Conservation (phyloP, 192 early-diverging fungal genomes). For the Radiomyces spectabilis region DNA sequence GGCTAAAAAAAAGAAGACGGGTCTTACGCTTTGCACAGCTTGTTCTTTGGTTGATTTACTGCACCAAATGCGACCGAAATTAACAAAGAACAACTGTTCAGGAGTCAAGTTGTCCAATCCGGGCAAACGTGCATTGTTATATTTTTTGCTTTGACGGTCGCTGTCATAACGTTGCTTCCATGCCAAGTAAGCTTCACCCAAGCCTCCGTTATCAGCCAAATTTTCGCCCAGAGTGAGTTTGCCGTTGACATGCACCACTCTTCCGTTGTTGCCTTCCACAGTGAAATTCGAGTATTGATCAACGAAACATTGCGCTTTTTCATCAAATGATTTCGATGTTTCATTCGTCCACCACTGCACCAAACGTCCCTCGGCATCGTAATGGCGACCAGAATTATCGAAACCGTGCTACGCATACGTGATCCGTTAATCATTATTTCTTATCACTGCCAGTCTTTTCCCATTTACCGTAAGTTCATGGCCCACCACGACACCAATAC, state of each 20-base stretch:
- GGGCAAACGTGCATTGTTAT: slow-evolving; percentile 26
- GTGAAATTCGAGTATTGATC: slow-evolving; percentile 54
- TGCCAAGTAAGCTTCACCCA: slow-evolving; percentile 30
- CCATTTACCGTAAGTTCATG: slow-evolving; percentile 35
- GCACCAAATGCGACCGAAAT: slow-evolving; percentile 69
- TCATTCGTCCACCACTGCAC: slow-evolving; percentile 63
- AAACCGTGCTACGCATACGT: slow-evolving; percentile 36
- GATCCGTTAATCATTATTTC: neutral
- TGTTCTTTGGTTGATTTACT: slow-evolving; percentile 28
- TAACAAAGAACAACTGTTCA: slow-evolving; percentile 62
- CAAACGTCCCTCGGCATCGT: slow-evolving; percentile 28
- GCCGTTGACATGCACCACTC: slow-evolving; percentile 44
- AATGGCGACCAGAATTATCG: slow-evolving; percentile 41
- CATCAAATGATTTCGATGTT: slow-evolving; percentile 44
- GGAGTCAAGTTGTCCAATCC: slow-evolving; percentile 46
- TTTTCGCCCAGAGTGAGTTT: slow-evolving; percentile 53
- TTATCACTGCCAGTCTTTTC: neutral
- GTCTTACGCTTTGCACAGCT: slow-evolving; percentile 38
- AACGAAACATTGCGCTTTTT: slow-evolving; percentile 51
- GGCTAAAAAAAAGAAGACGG: no score
- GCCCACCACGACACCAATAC: slow-evolving; percentile 52
- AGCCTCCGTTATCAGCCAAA: slow-evolving; percentile 63
- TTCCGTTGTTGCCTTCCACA: slow-evolving; percentile 29
- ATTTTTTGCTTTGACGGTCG: slow-evolving; percentile 8
- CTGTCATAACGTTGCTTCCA: slow-evolving; percentile 29